Evolutionary conservation across 345 rosid genomes (phyloP).

Genomic region (Camelina sativa): DNA sequence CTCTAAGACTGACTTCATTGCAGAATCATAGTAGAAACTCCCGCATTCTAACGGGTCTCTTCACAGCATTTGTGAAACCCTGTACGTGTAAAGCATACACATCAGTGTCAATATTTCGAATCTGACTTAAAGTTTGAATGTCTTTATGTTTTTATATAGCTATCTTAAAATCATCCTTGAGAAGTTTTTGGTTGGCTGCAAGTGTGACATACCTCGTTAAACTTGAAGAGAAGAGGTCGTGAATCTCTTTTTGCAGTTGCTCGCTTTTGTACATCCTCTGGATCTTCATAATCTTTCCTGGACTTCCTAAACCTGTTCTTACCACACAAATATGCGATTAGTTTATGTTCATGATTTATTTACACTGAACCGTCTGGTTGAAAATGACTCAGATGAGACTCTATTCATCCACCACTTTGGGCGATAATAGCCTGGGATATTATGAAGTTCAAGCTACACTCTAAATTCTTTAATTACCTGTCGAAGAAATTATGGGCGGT

Average conservation of each 20-base stretch:
- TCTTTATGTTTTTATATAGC: not conserved
- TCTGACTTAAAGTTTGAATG: not conserved
- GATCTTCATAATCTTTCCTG: constrained; percentile 55
- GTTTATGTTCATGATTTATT: constrained; percentile 8
- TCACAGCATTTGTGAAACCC: constrained; percentile 47
- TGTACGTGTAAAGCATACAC: constrained; percentile 33
- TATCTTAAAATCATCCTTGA: not conserved
- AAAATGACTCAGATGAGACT: not conserved
- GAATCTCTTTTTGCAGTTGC: constrained; percentile 63
- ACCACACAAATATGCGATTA: constrained; percentile 7
- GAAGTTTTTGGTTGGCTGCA: constrained; percentile 5
- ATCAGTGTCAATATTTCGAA: constrained; percentile 5
- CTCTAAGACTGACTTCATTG: not conserved
- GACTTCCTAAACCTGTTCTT: constrained; percentile 70
- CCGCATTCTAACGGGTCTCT: constrained; percentile 78
- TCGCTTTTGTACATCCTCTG: constrained; percentile 44
- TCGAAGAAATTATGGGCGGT: constrained; percentile 66
- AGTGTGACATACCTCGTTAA: constrained; percentile 70
- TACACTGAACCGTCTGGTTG: not conserved
- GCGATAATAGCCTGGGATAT: constrained; percentile 3
- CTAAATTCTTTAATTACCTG: constrained; percentile 51
- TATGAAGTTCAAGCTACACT: not conserved
- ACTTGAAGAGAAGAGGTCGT: constrained; percentile 83
- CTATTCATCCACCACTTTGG: not conserved
- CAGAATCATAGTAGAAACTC: constrained; percentile 61